These are phyloP conservation scores for Coniferiporia sulphurascens DNA, from an alignment of 1,284 basidiomycete genomes.

Conservation along the genomic window DNA sequence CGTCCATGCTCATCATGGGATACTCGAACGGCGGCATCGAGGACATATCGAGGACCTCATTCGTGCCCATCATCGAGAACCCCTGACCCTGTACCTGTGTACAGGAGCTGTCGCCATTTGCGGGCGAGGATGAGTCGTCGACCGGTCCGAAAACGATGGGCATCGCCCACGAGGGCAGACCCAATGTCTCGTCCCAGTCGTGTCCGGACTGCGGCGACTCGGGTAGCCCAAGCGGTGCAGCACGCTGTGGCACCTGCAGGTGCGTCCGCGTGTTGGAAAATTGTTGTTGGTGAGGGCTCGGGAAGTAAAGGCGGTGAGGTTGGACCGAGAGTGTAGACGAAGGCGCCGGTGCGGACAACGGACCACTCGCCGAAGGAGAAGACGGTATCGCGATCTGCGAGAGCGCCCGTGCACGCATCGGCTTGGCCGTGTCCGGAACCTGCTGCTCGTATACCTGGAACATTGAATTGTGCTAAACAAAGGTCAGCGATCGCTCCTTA, in stretches of 20 bases:
- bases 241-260: neutral
- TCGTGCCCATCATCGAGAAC: neutral
- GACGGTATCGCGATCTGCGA: conserved; percentile 3
- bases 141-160: neutral
- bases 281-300: neutral
- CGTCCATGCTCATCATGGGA: conserved; percentile 5
- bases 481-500: neutral
- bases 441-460: conserved; percentile 11
- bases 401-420: neutral
- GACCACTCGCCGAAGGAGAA: conserved; percentile 1
- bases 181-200: conserved; percentile 5
- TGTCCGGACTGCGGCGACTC: conserved; percentile 1
- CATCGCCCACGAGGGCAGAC: conserved; percentile 14
- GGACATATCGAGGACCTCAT: neutral
- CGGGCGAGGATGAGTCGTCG: neutral
- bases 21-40: neutral
- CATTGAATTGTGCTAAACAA: conserved; percentile 2
- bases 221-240: neutral
- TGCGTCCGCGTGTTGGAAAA: neutral
- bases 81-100: neutral
- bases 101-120: neutral
- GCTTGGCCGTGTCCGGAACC: neutral
- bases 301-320: neutral
- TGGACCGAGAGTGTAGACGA: neutral
- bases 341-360: conserved; percentile 6